Evolutionary conservation across 768 basidiomycete genomes (phyloP).

Genomic region (Tricholoma matsutake): DNA sequence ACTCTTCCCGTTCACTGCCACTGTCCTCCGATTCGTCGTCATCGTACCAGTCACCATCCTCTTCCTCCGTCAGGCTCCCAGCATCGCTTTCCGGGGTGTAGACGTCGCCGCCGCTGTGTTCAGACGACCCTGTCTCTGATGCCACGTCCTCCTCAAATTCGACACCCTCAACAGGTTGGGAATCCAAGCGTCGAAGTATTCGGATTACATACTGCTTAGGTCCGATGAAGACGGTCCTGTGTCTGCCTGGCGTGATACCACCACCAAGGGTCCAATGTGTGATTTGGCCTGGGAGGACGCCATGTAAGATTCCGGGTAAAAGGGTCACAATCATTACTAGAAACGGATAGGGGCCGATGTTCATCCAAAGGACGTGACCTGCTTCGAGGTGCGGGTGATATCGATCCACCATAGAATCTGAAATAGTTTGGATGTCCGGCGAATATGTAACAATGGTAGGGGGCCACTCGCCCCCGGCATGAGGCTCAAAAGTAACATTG

Average conservation of each 20-base stretch:
- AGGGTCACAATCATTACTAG: not conserved
- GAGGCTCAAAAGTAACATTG: not conserved
- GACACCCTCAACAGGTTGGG: not conserved
- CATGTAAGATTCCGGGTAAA: not conserved
- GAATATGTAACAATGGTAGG: not conserved
- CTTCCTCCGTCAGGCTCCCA: not conserved
- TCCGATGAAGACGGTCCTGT: not conserved
- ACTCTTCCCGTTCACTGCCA: not conserved
- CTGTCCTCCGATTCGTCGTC: not conserved
- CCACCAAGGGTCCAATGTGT: not conserved
- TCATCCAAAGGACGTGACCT: not conserved
- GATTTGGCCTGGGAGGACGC: not conserved
- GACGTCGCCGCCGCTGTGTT: not conserved
- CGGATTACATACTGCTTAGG: not conserved
- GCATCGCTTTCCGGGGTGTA: not conserved
- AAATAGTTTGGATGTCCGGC: not conserved
- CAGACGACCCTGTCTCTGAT: not conserved
- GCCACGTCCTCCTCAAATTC: not conserved
- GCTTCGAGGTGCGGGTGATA: not conserved
- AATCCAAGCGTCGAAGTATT: not conserved
- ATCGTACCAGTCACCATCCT: not conserved
- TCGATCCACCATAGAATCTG: not conserved
- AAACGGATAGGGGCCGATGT: not conserved
- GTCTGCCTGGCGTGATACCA: not conserved
- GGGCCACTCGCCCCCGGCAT: not conserved